Evolutionary conservation across 2,329 filamentous ascomycete species (phyloP), one percentile per base, ranked within the genome.

Genomic region (Ascochyta pisi): DNA sequence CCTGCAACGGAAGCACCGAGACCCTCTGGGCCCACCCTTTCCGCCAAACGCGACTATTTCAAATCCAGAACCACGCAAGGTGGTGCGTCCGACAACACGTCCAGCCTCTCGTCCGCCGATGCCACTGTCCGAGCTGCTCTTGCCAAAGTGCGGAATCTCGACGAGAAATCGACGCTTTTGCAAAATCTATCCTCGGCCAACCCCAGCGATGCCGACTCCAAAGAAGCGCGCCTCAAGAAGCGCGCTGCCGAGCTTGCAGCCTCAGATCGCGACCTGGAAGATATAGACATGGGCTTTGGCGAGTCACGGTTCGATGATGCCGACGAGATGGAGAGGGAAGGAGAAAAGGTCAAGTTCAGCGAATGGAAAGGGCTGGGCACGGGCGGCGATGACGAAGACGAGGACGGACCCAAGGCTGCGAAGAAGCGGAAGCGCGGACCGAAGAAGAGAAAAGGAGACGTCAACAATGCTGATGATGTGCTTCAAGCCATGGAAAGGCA

Each of bases 211-310:
- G 57, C 64, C 0, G 77, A 78, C 6, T 85, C 85, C 1, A 85
- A 87, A 58, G 84, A 89, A 60, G 87, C 87, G 45, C 87, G 89
- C 7, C 85, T 88, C 47, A 89, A 86, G 73, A 79, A 77, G 51
- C 78, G 78, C 6, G 78, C 78, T 12, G 89, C 85, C 62, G 89
- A 97, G 80, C 81, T 97, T 57, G 86, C 81, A 9, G 79, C 78
- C n/a, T 77, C 87, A 51, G 89, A 90, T 64, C 85, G 93, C 43
- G 94, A 98, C 72, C 86, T 92, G 43, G 88, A 94, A 54, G 94
- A 99, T 76, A 84, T 99, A 78, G 95, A 99, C 70, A 86, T 98
- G 82, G 94, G 93, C 57, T 98, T 99, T 70, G 95, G 95, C 31
- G 91, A 88, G 19, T 95, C 89, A 69, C 84, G 94, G 26, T 89